Evolutionary conservation across 2,329 filamentous ascomycete genomes (phyloP).

Genomic region (Fusarium succisae): DNA sequence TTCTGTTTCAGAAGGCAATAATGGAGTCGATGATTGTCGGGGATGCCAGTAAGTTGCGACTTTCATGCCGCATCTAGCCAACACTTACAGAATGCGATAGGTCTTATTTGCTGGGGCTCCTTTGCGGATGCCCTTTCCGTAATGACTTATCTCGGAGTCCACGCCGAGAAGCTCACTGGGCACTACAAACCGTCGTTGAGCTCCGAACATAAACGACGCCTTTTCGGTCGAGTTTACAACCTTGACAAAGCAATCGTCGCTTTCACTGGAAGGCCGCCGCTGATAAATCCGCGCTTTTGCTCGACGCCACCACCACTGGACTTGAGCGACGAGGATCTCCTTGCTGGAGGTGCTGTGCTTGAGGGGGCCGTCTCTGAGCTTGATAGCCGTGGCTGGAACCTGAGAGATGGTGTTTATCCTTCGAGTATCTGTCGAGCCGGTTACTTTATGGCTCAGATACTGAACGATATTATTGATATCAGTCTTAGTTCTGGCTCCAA

Average conservation of each 20-base stretch:
- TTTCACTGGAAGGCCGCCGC: not conserved
- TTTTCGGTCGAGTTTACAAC: not conserved
- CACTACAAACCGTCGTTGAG: not conserved
- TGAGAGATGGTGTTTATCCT: not conserved
- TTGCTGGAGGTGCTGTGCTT: not conserved
- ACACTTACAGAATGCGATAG: rapidly evolving
- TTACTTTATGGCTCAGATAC: not conserved
- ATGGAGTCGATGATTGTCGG: conserved; percentile 4
- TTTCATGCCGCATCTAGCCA: too few relatives aligned
- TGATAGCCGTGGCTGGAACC: not conserved
- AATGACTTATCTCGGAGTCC: conserved; percentile 7
- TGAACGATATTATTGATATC: not conserved
- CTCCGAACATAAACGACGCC: not conserved
- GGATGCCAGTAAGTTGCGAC: conserved; percentile 9
- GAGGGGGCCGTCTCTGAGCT: not conserved
- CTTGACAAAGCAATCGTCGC: not conserved
- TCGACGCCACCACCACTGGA: not conserved
- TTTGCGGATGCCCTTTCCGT: not conserved
- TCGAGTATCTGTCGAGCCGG: not conserved
- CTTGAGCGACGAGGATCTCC: conserved; percentile 3
- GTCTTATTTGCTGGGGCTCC: not conserved
- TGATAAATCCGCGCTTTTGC: not conserved
- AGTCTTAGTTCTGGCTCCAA: not conserved
- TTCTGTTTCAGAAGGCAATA: not conserved
- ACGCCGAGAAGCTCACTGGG: not conserved